Conservation (phyloP, 2,329 filamentous ascomycete species). For the Diplocarpon mali region DNA sequence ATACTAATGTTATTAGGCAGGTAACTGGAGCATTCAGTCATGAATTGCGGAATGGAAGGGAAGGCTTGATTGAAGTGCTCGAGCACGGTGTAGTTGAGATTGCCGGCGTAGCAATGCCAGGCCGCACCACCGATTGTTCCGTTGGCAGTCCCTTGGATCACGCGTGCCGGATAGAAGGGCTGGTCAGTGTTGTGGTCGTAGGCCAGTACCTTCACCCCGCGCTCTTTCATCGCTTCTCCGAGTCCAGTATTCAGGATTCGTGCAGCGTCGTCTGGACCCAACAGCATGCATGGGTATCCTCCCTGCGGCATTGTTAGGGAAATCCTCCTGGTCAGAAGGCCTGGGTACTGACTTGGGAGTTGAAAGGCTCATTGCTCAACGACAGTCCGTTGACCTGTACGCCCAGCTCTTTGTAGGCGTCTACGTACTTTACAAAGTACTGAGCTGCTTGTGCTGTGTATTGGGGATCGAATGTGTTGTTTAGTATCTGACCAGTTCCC, state of each 20-base stretch:
- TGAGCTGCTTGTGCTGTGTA: neutral
- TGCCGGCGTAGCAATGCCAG: neutral
- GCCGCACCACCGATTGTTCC: neutral
- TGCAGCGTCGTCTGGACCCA: neutral
- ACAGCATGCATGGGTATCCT: neutral
- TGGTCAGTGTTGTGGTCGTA: constrained; percentile 8
- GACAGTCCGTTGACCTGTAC: neutral
- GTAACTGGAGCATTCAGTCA: neutral
- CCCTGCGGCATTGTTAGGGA: neutral
- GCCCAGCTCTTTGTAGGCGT: neutral
- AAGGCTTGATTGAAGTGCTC: neutral
- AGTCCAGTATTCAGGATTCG: neutral
- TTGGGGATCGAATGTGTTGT: neutral
- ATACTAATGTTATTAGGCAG: neutral
- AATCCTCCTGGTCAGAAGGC: neutral
- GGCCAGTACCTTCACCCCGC: neutral
- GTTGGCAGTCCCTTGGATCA: neutral
- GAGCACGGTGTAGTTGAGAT: neutral
- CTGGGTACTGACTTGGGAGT: neutral
- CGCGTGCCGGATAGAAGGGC: neutral
- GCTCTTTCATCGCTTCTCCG: neutral
- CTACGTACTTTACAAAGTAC: neutral
- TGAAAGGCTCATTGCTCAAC: neutral
- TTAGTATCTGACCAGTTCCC: neutral
- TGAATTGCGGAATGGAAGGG: neutral